Evolutionary conservation across 2,329 filamentous ascomycete species (phyloP), one percentile per base, ranked within the genome.

Genomic region (Amylocarpus encephaloides): DNA sequence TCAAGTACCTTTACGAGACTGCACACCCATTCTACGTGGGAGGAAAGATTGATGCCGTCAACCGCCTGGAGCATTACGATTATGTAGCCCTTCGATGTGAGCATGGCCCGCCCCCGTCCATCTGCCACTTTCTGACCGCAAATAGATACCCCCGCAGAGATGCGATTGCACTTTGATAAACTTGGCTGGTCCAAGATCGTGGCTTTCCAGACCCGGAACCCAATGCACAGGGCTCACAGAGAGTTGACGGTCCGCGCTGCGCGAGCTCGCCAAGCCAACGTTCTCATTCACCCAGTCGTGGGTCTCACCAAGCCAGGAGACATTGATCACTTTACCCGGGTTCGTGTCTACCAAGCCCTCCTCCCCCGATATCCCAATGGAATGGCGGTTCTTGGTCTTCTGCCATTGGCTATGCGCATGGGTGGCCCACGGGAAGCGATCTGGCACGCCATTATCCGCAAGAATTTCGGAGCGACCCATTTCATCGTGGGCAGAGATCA

Each of bases 361-460:
- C 81, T 98, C 59, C 89, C 92, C 62, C 83, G 93, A 67, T 98
- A 98, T 75, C 93, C 93, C 71, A 98, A 97, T 72, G 93, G 93
- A 66, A 98, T 98, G 93, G 93, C 93, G 52, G 90, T 94, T 35
- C 82, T 98, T 59, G 92, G 90, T 71, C 88, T 98, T 38, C 80
- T 98, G 48, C 91, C 91, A 52, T 80, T 98, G 58, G 93, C 93
- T 64, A 98, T 98, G 93, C 87, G 93, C 68, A 98, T 98, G 93
- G 93, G 90, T 67, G 93, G 93, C 64, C 93, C 93, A 57, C 88
- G 93, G 61, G 93, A 98, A 77, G 93, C 93, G 62, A 90, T 98
- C 74, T 98, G 93, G 93, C 93, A 98, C 78, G 93, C 93, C 67
- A 95, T 98, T 66, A 98, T 98, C 78, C 90, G 93, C 69, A 98